Evolutionary conservation across 192 early-diverging fungal genomes (phyloP), one percentile per base, ranked within the genome.

Genomic region (Umbelopsis ramanniana): DNA sequence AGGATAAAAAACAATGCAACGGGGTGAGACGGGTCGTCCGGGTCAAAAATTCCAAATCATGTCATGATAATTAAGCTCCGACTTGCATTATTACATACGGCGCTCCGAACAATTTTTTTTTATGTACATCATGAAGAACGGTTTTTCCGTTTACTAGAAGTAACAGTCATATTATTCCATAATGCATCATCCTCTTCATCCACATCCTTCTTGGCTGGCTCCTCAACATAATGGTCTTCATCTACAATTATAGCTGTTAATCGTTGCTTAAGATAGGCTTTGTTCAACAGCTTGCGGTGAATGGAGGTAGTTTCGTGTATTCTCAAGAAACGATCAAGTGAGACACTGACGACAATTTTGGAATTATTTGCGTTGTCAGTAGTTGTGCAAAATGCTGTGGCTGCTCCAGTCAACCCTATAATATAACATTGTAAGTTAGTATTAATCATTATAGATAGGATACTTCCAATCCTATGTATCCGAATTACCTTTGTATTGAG

Each of bases 251-350:
- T 67, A 24, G 77, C 72, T 3, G 85, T 90, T 33, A 95, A 81
- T 22, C 89, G 76, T 76, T 93, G 92, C 80, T 95, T 95, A 43
- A 95, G 68, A 72, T 95, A 95, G 6, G 86, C 88, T 73, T 93
- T 88, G 35, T 89, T 78, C 46, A 79, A 38, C 48, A 88, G 57
- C 48, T 87, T 80, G 35, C 85, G 76, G 15, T 80, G 76, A 50
- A 79, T 80, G 37, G 75, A 84, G 29, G 54, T 77, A 23, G 84
- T 82, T 76, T 95, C 89, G 74, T 90, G 93, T 2, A 95, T 86
- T 14, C 93, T 88, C 66, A 95, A 68, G 60, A 90, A 91, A 47
- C 94, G 84, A 73, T 97, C 95, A 70, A 92, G 48, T 4, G 90
- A 88, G 9, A 90, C 93, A 12, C 85, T 86, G 5, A 88, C 53